phyloP scores from a whole-genome alignment of 2,329 filamentous ascomycete species.

The Lizonia empirigonia region DNA sequence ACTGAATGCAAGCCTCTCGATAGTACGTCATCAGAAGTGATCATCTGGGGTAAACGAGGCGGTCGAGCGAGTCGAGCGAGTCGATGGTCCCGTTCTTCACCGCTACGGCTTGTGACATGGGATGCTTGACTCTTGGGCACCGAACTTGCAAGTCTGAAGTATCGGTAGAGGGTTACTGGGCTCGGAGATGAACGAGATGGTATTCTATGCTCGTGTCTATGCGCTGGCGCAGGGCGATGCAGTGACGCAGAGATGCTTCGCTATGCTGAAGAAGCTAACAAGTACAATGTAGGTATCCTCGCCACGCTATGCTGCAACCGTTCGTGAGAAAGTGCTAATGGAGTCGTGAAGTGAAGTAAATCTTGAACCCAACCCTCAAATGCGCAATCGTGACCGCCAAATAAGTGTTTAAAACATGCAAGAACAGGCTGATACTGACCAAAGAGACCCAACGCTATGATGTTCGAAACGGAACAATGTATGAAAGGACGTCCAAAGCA shows the following conservation, averaged over 20 bases:
- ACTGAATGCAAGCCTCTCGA: conserved; percentile 27
- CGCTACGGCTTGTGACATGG: conserved; percentile 31
- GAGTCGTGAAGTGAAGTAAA: conserved; percentile 4
- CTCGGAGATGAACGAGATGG: conserved; percentile 23
- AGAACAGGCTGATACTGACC: conserved; percentile 26
- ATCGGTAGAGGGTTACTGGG: conserved; percentile 22
- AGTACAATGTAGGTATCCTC: conserved; percentile 27
- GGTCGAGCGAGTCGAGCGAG: conserved; percentile 23
- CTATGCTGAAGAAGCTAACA: conserved; percentile 22
- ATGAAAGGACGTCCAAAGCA: conserved; percentile 27
- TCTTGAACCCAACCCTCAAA: conserved; percentile 15
- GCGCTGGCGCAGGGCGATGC: conserved; percentile 23
- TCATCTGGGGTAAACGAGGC: conserved; percentile 32
- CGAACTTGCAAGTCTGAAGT: conserved; percentile 17
- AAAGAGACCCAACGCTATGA: conserved; percentile 37
- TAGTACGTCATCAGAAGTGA: conserved; percentile 36
- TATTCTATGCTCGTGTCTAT: conserved; percentile 21
- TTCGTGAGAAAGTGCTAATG: conserved; percentile 18
- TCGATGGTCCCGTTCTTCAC: conserved; percentile 36
- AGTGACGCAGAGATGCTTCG: conserved; percentile 25
- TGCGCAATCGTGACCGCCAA: conserved; percentile 29
- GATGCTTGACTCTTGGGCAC: conserved; percentile 25
- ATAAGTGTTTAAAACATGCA: conserved; percentile 34
- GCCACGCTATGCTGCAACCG: conserved; percentile 31
- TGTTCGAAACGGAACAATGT: conserved; percentile 27